Percentiles rank a stretch among this genome's conserved stretches.
Evolutionary conservation across 306 rosid species (phyloP).

Genomic region (Canavalia gladiata): DNA sequence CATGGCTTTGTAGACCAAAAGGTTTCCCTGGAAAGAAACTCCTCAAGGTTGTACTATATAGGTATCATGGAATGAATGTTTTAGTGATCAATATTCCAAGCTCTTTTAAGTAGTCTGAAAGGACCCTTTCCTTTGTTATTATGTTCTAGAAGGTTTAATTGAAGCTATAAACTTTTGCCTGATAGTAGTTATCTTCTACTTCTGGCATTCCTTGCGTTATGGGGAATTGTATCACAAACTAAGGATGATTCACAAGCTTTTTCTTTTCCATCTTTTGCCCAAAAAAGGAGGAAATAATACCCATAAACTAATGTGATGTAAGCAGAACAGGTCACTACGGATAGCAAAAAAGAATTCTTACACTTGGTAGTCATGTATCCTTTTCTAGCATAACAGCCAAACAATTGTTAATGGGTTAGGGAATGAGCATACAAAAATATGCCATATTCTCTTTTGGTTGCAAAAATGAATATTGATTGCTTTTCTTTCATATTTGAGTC

Average conservation of each 20-base stretch:
- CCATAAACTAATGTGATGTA: neutral
- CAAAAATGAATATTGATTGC: neutral
- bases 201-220: constrained; percentile 7
- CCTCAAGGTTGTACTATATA: neutral
- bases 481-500: constrained; percentile 7
- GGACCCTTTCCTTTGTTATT: neutral
- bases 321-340: neutral
- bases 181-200: neutral
- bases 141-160: constrained; percentile 1
- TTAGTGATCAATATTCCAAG: neutral
- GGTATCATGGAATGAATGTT: neutral
- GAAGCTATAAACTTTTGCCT: neutral
- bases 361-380: constrained; percentile 6
- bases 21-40: neutral
- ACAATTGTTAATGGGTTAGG: neutral
- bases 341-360: neutral
- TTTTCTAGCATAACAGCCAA: neutral
- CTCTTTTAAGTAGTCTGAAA: neutral
- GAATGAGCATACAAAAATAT: constrained; percentile 1
- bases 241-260: neutral
- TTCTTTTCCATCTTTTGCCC: neutral
- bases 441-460: constrained; percentile 4
- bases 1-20: neutral
- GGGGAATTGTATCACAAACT: neutral
- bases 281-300: neutral